A percentile compares a stretch with the other conserved stretches of the same genome.
Conservation (phyloP, 2,329 filamentous ascomycete species). For the Chalaropsis ovoidea region DNA sequence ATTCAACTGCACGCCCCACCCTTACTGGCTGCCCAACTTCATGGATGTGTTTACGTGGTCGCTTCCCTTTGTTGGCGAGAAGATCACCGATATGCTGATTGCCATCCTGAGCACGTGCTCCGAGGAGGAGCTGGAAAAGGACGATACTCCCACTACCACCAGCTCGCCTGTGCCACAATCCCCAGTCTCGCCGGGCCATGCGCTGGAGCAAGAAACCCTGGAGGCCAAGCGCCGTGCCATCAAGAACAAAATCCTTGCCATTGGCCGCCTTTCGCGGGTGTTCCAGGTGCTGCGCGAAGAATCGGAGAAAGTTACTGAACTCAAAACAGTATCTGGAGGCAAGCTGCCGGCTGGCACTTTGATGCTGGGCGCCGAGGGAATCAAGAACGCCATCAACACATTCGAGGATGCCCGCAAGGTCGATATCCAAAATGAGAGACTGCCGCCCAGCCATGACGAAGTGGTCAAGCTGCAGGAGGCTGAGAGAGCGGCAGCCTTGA, state of each 20-base stretch:
- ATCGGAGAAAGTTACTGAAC: slow-evolving; percentile 89
- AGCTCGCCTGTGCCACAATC: slow-evolving; percentile 58
- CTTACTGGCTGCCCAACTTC: slow-evolving; percentile 99
- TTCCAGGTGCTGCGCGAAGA: slow-evolving; percentile 98
- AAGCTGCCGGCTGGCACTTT: slow-evolving; percentile 88
- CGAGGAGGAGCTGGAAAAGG: slow-evolving; percentile 89
- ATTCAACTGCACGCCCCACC: slow-evolving; percentile 98
- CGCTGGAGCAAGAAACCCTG: slow-evolving; percentile 50
- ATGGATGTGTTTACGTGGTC: slow-evolving; percentile 99
- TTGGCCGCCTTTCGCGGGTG: slow-evolving; percentile 88
- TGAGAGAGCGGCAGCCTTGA: slow-evolving; percentile 69
- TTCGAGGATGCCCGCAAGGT: slow-evolving; percentile 97
- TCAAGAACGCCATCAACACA: slow-evolving; percentile 93
- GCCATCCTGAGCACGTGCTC: slow-evolving; percentile 97
- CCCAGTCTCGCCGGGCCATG: slow-evolving; percentile 44
- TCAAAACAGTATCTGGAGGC: slow-evolving; percentile 92
- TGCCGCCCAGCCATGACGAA: slow-evolving; percentile 88
- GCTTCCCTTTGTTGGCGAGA: slow-evolving; percentile 93
- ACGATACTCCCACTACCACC: slow-evolving; percentile 52
- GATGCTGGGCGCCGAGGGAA: slow-evolving; percentile 95
- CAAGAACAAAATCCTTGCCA: slow-evolving; percentile 99
- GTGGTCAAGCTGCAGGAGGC: slow-evolving; percentile 73
- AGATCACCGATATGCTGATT: slow-evolving; percentile 99
- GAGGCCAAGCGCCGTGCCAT: slow-evolving; percentile 94
- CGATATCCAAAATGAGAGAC: slow-evolving; percentile 87